Conservation (phyloP, 345 rosid species). For the Eucalyptus coolabah region DNA sequence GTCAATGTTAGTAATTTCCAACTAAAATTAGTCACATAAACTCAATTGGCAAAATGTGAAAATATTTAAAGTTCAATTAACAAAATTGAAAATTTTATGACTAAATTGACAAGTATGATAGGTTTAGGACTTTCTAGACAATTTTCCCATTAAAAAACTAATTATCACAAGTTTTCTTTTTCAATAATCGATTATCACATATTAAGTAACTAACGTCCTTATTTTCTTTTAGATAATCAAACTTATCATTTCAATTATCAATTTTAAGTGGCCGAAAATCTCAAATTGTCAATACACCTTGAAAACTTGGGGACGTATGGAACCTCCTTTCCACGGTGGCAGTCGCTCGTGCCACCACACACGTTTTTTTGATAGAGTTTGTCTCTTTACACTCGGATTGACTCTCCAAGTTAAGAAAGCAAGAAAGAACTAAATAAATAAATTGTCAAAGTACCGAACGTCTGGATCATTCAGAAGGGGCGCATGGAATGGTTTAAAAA, state of each 20-base stretch:
- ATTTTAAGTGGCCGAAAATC: background rate
- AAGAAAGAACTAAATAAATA: background rate
- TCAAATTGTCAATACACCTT: background rate
- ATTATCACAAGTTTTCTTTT: no score
- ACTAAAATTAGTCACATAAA: fast-evolving
- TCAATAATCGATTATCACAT: no score
- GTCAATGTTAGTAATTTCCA: fast-evolving
- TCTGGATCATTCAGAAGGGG: background rate
- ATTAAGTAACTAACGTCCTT: background rate
- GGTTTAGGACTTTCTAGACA: fast-evolving
- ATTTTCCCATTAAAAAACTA: no score
- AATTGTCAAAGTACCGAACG: background rate
- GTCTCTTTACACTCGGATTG: no score
- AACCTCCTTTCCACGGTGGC: no score
- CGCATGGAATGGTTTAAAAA: fast-evolving
- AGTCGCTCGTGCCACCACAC: no score
- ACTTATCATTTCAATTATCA: no score
- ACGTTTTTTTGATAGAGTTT: no score
- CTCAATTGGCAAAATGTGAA: no score
- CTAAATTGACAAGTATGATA: fast-evolving
- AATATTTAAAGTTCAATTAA: no score
- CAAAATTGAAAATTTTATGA: no score
- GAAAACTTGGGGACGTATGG: background rate
- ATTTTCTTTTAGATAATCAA: no score
- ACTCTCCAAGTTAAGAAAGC: background rate